Evolutionary conservation across 2,329 filamentous ascomycete species (phyloP).

Genomic region (Periconia sp.): DNA sequence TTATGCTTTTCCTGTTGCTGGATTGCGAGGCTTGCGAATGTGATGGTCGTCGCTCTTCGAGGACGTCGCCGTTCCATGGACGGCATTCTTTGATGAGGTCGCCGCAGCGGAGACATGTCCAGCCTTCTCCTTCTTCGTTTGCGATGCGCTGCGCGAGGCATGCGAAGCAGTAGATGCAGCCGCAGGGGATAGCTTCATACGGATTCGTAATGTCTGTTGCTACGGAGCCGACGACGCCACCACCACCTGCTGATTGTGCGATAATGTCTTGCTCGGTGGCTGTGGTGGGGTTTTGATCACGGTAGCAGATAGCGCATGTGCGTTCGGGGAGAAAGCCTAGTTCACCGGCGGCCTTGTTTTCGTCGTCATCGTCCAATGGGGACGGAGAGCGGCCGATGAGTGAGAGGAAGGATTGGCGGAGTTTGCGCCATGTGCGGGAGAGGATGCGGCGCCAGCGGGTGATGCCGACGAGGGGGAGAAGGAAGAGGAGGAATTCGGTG

Average conservation of each 20-base stretch:
- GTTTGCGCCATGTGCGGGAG: constrained; percentile 82
- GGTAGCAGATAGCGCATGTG: constrained; percentile 96
- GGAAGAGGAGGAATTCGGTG: constrained; percentile 96
- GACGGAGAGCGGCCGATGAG: constrained; percentile 52
- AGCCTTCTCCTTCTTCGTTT: constrained; percentile 91
- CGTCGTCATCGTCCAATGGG: constrained; percentile 54
- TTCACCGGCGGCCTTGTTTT: constrained; percentile 67
- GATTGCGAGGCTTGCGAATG: constrained; percentile 20
- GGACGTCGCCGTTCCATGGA: constrained; percentile 89
- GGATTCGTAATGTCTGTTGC: constrained; percentile 96
- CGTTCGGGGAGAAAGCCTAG: constrained; percentile 86
- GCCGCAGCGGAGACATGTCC: constrained; percentile 88
- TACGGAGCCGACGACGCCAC: constrained; percentile 83
- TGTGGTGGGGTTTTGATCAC: constrained; percentile 80
- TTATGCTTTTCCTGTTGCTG: constrained; percentile 28
- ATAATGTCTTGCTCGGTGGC: constrained; percentile 75
- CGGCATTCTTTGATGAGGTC: constrained; percentile 82
- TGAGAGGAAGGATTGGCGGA: constrained; percentile 63
- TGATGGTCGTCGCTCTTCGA: constrained; percentile 56
- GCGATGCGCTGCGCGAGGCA: constrained; percentile 91
- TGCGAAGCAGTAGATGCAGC: constrained; percentile 94
- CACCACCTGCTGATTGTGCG: constrained; percentile 64
- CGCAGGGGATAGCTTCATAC: constrained; percentile 88
- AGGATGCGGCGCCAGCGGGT: constrained; percentile 91
- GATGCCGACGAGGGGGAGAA: constrained; percentile 95